Base-by-base conservation (phyloP, 2,329 filamentous ascomycete genomes). In the Colletotrichum shisoi region DNA sequence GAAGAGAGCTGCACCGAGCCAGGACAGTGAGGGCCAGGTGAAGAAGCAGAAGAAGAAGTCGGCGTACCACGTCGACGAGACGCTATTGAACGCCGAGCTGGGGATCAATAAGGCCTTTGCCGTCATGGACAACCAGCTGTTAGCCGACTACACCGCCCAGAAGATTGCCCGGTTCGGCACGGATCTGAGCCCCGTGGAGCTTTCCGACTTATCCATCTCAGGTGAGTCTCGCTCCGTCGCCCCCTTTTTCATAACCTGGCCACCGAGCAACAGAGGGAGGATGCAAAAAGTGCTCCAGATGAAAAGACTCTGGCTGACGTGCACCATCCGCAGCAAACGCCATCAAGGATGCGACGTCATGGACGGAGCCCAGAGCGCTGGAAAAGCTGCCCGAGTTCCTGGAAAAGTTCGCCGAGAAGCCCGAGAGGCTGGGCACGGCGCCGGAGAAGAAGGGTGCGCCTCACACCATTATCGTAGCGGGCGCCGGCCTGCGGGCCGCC, bases 391-490 rank as follows among this genome's bases (percentile, higher is more conserved):
- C 94, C 0, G 84, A 83, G 0, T 99, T 96, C 72, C 78, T 99
- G 54, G 92, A 94, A 75, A 79, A 82, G 13, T 88, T 89, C 69
- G 79, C 85, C 1, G 82, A 82, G 27, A 84, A 87, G 57, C 83
- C 85, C 0, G 81, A 83, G 62, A 84, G 82, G 62, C 81, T 97
- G 21, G 84, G 84, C 1, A 83, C 86, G 61, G 85, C 91, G 0
- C 85, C 91, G 0, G 86, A 90, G 79, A 83, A 88, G 72, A 89
- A 89, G 46, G 91, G 91, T 6, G 82, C 88, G 1, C 91, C 91
- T 39, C 95, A 98, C 77, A 98, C 94, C 1, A 84, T 99, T 62
- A 87, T 99, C 42, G 86, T 99, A n/a, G 88, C 94, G 13, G 87
- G 88, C 9, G 93, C 94, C 6, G 95, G 93, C 0, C 82, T 97